Evolutionary conservation across 2,329 filamentous ascomycete genomes (phyloP), one percentile per base, ranked within the genome.

Genomic region (Tolypocladium endophyticum): DNA sequence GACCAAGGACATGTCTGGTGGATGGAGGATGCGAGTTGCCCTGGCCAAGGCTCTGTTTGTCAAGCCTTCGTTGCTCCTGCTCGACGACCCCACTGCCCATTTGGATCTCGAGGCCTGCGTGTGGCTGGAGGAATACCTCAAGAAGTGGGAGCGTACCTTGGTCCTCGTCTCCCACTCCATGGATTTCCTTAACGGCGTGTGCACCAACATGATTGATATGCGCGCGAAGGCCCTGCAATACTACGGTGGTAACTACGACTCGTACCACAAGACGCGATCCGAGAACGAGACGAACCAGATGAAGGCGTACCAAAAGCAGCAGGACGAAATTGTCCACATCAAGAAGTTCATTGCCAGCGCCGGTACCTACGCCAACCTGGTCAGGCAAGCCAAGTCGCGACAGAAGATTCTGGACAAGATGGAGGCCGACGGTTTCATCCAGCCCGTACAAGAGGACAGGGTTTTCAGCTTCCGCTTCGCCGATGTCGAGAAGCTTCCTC

Each of bases 341-440:
- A 97, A 99, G 84, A 97, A 97, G 80, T 99, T 99, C 83, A 99
- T 99, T 75, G 94, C 95, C 72, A 97, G 93, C 63, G 94, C 94
- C 60, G 94, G 95, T 92, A 99, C 94, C 62, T 99, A 99, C 73
- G 94, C 95, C 85, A 99, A 99, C 82, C 84, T 99, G 81, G 94
- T 99, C 73, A 86, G 90, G 76, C 94, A 99, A 79, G 95, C 95
- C 77, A 99, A 99, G 84, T 97, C 94, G 52, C 87, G 94, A 65
- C 94, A 99, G 79, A 99, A 99, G 90, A 97, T 97, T 76, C 84
- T 97, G 67, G 94, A 99, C 85, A 99, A 99, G 87, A 99, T 99
- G 94, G 93, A 97, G 83, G 94, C 95, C 68, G 94, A 99, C 71
- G 94, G 94, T 67, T 94, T 97, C 77, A 97, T 99, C 73, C 88